Evolutionary conservation across 2,329 filamentous ascomycete species (phyloP), one percentile per base, ranked within the genome.

Genomic region (Hypoxylon sp.): DNA sequence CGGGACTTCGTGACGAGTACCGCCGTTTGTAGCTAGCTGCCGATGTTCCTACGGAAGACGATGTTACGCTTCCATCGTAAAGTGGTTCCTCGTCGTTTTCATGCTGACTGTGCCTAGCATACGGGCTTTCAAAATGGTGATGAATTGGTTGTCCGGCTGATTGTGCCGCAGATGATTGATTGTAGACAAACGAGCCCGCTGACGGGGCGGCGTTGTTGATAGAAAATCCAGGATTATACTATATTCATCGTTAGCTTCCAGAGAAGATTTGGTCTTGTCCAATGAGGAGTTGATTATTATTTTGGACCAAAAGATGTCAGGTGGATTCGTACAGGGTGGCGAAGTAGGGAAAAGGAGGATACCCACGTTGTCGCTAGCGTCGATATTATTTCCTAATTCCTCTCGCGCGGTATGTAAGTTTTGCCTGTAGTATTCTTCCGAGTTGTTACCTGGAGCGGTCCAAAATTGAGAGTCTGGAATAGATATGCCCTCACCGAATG

Each of bases 391-490:
- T 17, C n/a, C 46, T 22, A 65, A 26, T 17, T 50, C 58, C 1
- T 58, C 61, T 17, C 24, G 52, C 11, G 50, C 19, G 14, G 51
- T n/a, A n/a, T 57, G 57, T 1, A 17, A 59, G 19, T 17, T 58
- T 6, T 58, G 5, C n/a, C 35, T 53, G 11, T 35, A 63, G 19
- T 59, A 66, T 19, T 58, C 62, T 11, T 55, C 58, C 10, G 50
- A 46, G 48, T 29, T 60, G 24, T 66, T 52, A 14, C 58, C 31
- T 2, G 59, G 29, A 11, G n/a, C 37, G 5, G 33, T 17, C 68
- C 68, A 70, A 14, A 70, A 57, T 22, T 68, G 60, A 0, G 58
- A 13, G 17, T 68, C 68, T 5, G 54, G 31, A 8, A 65, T 33
- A 3, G 54, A 24, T 11, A 68, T 58, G 26, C 22, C 50, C 13